phyloP scores from a whole-genome alignment of 192 early-diverging fungal species.

The Gamsiella multidivaricata region DNA sequence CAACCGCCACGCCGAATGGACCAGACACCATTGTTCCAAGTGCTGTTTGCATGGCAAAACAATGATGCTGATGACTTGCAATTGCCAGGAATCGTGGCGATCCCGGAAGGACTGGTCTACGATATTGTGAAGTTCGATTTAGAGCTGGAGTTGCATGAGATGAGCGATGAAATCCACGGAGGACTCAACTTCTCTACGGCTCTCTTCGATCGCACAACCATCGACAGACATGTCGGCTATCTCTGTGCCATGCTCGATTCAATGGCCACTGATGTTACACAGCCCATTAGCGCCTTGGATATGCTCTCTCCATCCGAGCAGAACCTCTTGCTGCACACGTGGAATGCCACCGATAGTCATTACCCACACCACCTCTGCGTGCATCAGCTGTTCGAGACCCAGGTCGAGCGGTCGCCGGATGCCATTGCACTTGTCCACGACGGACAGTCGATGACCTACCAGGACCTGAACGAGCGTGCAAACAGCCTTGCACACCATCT shows the following conservation, averaged over 20 bases:
- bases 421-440: not conserved
- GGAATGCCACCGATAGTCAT: not conserved
- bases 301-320: not conserved
- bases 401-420: not conserved
- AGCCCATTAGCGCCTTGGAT: not conserved
- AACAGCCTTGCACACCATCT: not conserved
- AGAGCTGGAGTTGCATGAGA: not conserved
- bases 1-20: not conserved
- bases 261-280: not conserved
- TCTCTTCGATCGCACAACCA: not conserved
- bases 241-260: not conserved
- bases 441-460: not conserved
- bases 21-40: slow-evolving; percentile 1
- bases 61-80: not conserved
- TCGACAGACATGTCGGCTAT: not conserved
- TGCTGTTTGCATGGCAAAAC: slow-evolving; percentile 16
- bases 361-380: not conserved
- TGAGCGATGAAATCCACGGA: not conserved
- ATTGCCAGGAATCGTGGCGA: not conserved
- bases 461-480: not conserved
- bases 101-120: not conserved
- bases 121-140: slow-evolving; percentile 3
- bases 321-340: not conserved
- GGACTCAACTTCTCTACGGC: not conserved
- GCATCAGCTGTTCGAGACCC: not conserved